Conservation (phyloP, 2,329 filamentous ascomycete species). For the Cercospora janseana region DNA sequence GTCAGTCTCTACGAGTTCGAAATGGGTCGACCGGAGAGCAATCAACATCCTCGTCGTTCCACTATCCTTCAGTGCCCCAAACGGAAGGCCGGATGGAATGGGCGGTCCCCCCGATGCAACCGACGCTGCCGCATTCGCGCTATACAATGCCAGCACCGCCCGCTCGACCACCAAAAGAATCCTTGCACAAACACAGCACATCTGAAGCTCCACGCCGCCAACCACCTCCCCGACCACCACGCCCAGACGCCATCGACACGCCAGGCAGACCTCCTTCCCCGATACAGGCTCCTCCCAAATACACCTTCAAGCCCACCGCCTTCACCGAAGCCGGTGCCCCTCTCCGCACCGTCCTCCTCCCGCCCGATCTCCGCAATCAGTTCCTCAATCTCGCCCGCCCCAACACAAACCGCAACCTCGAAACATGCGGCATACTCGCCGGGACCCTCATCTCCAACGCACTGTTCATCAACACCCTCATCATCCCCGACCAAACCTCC, state of each 20-base stretch:
- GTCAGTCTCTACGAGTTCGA: constrained; percentile 16
- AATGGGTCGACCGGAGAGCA: constrained; percentile 9
- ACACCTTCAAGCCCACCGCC: constrained; percentile 79
- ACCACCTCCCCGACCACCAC: constrained; percentile 35
- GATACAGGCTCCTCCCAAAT: constrained; percentile 54
- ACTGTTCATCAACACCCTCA: constrained; percentile 80
- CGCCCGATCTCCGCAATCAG: constrained; percentile 66
- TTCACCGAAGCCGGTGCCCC: constrained; percentile 87
- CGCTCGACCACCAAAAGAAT: constrained; percentile 34
- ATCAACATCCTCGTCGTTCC: constrained; percentile 34
- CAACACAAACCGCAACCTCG: constrained; percentile 79
- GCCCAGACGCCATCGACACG: constrained; percentile 22
- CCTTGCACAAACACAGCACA: constrained; percentile 23
- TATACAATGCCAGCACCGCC: constrained; percentile 23
- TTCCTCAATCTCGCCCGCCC: constrained; percentile 72
- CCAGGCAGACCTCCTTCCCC: constrained; percentile 31
- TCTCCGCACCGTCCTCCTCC: constrained; percentile 83
- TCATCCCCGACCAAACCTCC: constrained; percentile 87
- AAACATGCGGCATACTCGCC: constrained; percentile 93
- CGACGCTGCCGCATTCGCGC: constrained; percentile 30
- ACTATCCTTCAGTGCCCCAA: constrained; percentile 48
- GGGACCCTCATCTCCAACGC: constrained; percentile 90
- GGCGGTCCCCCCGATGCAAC: constrained; percentile 29
- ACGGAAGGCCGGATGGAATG: constrained; percentile 40
- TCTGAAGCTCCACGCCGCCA: constrained; percentile 10